phyloP scores from a whole-genome alignment of 2,329 filamentous ascomycete species.

The Elsinoe necatrix region DNA sequence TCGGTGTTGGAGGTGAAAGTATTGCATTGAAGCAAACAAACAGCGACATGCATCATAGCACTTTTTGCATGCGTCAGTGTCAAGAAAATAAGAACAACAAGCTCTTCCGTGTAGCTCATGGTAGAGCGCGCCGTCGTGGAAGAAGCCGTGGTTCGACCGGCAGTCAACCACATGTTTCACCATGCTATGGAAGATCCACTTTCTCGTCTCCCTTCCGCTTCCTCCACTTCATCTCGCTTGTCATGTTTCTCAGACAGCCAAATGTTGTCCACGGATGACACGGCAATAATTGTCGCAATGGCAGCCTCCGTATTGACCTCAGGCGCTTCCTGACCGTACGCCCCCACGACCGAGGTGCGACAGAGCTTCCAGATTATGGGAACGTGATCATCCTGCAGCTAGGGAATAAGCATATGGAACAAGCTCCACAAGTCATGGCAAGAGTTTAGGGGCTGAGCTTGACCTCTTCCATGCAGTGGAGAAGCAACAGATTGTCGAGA shows the following conservation, averaged over 20 bases:
- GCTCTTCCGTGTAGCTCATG: too few species aligned
- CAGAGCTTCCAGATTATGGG: neutral
- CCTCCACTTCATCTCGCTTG: conserved; percentile 1
- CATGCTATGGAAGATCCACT: neutral
- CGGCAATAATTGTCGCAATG: neutral
- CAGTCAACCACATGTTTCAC: neutral
- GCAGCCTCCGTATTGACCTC: neutral
- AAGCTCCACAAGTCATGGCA: neutral
- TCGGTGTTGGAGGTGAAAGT: too few species aligned
- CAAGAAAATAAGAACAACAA: too few species aligned
- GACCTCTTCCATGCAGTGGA: neutral
- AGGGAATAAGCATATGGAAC: neutral
- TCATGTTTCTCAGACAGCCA: neutral
- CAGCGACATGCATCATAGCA: too few species aligned
- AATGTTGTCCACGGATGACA: neutral
- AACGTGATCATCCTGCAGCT: neutral
- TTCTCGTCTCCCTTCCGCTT: neutral
- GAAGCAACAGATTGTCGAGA: neutral
- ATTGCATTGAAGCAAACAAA: too few species aligned
- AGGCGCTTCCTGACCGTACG: neutral
- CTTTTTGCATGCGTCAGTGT: too few species aligned
- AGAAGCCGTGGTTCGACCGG: neutral
- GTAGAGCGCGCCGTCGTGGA: too few species aligned
- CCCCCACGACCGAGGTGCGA: neutral
- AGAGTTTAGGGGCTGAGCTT: neutral